Percentiles rank a stretch among this genome's conserved stretches.
These are phyloP conservation scores for Linnemannia schmuckeri DNA, from an alignment of 192 early-diverging fungal species.

Conservation along the genomic window DNA sequence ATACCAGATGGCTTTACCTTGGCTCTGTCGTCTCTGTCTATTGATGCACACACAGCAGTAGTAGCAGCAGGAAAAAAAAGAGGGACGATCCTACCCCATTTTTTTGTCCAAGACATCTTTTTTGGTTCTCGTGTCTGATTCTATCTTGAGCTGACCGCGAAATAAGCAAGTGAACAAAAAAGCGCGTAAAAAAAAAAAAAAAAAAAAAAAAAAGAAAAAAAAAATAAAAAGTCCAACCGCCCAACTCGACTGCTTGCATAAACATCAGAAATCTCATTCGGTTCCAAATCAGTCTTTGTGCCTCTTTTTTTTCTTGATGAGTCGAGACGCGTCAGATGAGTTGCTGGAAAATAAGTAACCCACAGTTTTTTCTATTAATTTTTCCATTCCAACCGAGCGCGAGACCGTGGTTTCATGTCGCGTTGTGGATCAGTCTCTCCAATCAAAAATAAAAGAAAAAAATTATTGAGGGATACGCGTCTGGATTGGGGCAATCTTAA, in stretches of 20 bases:
- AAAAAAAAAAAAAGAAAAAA: background rate
- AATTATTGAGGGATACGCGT: background rate
- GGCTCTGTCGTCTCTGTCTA: no score
- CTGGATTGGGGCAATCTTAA: background rate
- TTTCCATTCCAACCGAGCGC: background rate
- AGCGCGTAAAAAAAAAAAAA: background rate
- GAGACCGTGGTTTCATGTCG: background rate
- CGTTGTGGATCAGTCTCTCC: background rate
- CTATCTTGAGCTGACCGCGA: background rate
- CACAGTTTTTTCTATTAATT: background rate
- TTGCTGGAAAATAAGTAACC: background rate
- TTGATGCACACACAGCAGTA: no score
- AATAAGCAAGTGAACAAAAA: background rate
- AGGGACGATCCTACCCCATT: background rate
- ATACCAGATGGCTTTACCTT: background rate
- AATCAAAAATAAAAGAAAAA: background rate
- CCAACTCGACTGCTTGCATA: conserved; percentile 6
- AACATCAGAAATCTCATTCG: background rate
- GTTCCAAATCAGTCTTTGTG: background rate
- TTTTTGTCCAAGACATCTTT: background rate
- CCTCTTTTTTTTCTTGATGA: background rate
- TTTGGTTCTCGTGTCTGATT: background rate
- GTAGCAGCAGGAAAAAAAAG: background rate
- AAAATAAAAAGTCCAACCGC: background rate
- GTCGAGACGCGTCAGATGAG: background rate